phyloP scores from a whole-genome alignment of 2,329 filamentous ascomycete genomes.

The Orbilia blumenaviensis region DNA sequence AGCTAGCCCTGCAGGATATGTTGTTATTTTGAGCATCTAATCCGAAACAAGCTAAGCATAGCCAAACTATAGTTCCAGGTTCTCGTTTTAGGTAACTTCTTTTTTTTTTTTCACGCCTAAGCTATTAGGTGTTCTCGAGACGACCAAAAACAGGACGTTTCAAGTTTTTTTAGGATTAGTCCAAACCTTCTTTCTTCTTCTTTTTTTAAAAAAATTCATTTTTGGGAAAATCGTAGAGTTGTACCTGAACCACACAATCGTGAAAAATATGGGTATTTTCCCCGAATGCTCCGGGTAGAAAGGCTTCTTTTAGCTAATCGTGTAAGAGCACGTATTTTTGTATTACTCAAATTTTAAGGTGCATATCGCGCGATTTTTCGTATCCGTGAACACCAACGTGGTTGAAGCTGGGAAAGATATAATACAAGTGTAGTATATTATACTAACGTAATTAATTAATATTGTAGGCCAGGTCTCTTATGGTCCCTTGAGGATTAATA shows the following conservation, averaged over 20 bases:
- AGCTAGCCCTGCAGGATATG: slow-evolving; percentile 8
- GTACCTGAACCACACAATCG: too few relatives aligned
- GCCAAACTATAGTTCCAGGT: background rate
- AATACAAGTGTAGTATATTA: too few relatives aligned
- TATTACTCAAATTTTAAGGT: slow-evolving; percentile 2
- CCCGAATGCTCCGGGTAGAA: slow-evolving; percentile 48
- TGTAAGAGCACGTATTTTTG: background rate
- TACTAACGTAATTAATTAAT: too few relatives aligned
- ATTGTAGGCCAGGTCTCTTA: too few relatives aligned
- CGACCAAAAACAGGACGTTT: slow-evolving; percentile 22
- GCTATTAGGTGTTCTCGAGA: background rate
- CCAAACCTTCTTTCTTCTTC: slow-evolving; percentile 1
- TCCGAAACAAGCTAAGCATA: slow-evolving; percentile 34
- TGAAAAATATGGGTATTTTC: too few relatives aligned
- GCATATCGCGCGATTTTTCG: too few relatives aligned
- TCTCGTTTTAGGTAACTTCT: slow-evolving; percentile 23
- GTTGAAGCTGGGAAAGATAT: too few relatives aligned
- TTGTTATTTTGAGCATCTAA: slow-evolving; percentile 44
- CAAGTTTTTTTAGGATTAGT: slow-evolving; percentile 3
- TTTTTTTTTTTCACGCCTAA: slow-evolving; percentile 26
- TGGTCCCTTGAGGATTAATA: too few relatives aligned
- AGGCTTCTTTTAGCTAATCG: slow-evolving; percentile 9
- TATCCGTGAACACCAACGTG: slow-evolving; percentile 11
- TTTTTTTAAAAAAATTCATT: background rate
- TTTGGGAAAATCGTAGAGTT: slow-evolving; percentile 26